Conservation (phyloP, 2,329 filamentous ascomycete species). For the Verticillium nubilum region DNA sequence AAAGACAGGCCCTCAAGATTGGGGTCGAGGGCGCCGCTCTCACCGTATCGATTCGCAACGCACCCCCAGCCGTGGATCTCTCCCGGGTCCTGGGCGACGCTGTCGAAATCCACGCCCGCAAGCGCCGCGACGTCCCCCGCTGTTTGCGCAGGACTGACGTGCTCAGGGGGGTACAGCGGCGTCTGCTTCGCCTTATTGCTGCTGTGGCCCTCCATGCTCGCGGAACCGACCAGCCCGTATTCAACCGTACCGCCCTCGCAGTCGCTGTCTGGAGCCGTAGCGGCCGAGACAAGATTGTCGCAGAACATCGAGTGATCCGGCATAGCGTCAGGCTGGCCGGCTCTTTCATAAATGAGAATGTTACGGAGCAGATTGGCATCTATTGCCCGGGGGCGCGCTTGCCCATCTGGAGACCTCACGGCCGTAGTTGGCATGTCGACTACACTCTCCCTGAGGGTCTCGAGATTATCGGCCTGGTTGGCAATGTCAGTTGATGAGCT, state of each 20-base stretch:
- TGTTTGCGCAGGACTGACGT: not conserved
- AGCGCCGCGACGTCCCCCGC: not conserved
- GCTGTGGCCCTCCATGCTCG: constrained; percentile 30
- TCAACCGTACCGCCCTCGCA: constrained; percentile 17
- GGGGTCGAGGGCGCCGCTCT: constrained; percentile 13
- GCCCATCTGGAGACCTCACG: not conserved
- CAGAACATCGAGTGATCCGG: constrained; percentile 18
- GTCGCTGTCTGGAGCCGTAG: not conserved
- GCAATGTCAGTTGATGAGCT: too few relatives aligned
- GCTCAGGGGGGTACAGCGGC: constrained; percentile 18
- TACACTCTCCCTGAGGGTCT: constrained; percentile 25
- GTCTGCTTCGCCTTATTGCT: constrained; percentile 24
- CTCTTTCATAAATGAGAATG: constrained; percentile 28
- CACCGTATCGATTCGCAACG: constrained; percentile 12
- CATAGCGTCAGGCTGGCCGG: constrained; percentile 16
- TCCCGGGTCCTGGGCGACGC: not conserved
- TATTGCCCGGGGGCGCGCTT: constrained; percentile 18
- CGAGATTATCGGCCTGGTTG: constrained; percentile 21
- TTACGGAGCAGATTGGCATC: constrained; percentile 28
- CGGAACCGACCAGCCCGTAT: constrained; percentile 29
- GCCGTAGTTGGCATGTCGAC: not conserved
- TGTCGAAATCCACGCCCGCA: too few relatives aligned
- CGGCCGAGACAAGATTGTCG: constrained; percentile 5
- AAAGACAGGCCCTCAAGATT: constrained; percentile 22
- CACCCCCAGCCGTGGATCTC: not conserved